A percentile compares a stretch with the other conserved stretches of the same genome.
These are phyloP conservation scores for Fraxinus cuspidata DNA, from an alignment of 257 asterid species.

Conservation along the genomic window DNA sequence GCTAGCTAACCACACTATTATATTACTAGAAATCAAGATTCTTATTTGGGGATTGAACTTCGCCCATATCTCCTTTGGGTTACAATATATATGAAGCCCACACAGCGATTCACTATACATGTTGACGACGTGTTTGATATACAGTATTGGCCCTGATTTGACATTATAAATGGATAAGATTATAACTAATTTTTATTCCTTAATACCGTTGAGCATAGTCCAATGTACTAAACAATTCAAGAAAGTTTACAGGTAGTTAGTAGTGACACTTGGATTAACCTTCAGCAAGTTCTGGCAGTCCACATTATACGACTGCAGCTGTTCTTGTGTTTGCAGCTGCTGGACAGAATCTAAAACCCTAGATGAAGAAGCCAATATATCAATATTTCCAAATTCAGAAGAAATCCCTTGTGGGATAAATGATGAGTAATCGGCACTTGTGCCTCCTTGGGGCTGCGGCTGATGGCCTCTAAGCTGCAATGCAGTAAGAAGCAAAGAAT, in stretches of 20 bases:
- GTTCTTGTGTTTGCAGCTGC: constrained; percentile 32
- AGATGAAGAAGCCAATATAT: constrained; percentile 45
- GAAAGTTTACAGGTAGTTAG: constrained; percentile 14
- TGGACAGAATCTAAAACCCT: constrained; percentile 41
- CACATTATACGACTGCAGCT: constrained; percentile 58
- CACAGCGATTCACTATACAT: neutral
- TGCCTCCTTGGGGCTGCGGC: constrained; percentile 22
- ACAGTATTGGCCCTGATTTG: neutral
- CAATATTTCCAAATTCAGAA: constrained; percentile 36
- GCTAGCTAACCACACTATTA: too few relatives aligned
- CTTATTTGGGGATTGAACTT: constrained; percentile 3
- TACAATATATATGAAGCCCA: neutral
- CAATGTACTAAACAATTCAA: neutral
- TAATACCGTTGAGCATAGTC: neutral
- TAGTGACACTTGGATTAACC: neutral
- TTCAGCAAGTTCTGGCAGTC: constrained; percentile 68
- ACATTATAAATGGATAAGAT: neutral
- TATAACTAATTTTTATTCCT: neutral
- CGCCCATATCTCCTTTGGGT: constrained; percentile 2
- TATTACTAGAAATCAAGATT: neutral
- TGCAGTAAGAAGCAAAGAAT: constrained; percentile 66
- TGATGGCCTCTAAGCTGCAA: constrained; percentile 53
- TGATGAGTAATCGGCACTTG: constrained; percentile 27
- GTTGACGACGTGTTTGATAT: neutral
- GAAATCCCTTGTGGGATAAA: constrained; percentile 30